A percentile compares a stretch with the other conserved stretches of the same genome.
phyloP scores from a whole-genome alignment of 257 asterid genomes.

The Capsicum baccatum region DNA sequence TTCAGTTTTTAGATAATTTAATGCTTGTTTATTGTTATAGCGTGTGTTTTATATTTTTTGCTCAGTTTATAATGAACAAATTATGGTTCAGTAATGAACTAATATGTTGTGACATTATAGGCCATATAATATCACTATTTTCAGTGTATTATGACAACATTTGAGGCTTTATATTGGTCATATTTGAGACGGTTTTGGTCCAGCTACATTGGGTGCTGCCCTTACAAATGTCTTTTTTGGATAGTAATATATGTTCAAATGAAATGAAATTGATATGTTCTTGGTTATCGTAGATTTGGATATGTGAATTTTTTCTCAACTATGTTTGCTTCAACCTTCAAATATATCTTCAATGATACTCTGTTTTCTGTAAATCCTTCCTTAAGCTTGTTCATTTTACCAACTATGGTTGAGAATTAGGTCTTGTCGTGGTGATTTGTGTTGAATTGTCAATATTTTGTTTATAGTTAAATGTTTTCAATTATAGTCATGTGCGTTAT shows the following conservation, averaged over 20 bases:
- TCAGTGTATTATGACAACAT: no score
- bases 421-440: background rate
- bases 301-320: background rate
- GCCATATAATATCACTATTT: no score
- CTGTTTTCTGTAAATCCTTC: background rate
- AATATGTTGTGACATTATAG: no score
- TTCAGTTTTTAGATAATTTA: no score
- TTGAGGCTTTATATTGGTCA: no score
- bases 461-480: constrained; percentile 3
- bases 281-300: background rate
- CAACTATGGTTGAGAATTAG: constrained; percentile 16
- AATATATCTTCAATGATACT: background rate
- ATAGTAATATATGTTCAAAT: background rate
- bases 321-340: background rate
- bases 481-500: background rate
- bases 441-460: background rate
- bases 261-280: background rate
- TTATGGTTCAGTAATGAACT: no score
- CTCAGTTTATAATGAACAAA: no score
- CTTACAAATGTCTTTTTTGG: background rate
- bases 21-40: no score
- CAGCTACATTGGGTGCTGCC: no score
- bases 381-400: background rate
- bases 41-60: no score
- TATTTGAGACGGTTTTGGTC: no score